phyloP scores from a whole-genome alignment of 805 yeast genomes.

The Yamadazyma nakazawae region DNA sequence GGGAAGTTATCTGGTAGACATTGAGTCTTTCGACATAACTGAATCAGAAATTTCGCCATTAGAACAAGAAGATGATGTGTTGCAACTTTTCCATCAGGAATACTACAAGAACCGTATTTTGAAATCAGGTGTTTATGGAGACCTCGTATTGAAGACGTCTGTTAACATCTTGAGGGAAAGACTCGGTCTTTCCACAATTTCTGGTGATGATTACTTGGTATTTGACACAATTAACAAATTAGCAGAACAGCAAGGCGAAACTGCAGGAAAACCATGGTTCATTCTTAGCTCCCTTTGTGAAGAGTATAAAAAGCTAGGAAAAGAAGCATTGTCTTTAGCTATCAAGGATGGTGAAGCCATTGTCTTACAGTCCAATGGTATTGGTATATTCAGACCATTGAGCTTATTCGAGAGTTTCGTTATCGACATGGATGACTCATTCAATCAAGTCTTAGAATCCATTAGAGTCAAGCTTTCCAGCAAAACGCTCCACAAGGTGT shows the following conservation, averaged over 20 bases:
- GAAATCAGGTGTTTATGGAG: constrained; percentile 48
- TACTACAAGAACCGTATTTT: constrained; percentile 46
- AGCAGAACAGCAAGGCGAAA: background rate
- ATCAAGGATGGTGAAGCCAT: constrained; percentile 13
- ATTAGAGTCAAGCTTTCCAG: constrained; percentile 26
- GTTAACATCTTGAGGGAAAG: constrained; percentile 49
- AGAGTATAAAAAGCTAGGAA: constrained; percentile 59
- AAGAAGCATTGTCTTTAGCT: constrained; percentile 57
- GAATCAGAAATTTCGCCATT: background rate
- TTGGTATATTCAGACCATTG: constrained; percentile 29
- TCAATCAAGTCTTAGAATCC: constrained; percentile 17
- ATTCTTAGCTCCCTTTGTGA: constrained; percentile 69
- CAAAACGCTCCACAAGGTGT: constrained; percentile 26
- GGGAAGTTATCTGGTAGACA: constrained; percentile 21
- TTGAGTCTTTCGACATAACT: constrained; percentile 4
- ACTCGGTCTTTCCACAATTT: constrained; percentile 6
- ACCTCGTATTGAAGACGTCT: constrained; percentile 49
- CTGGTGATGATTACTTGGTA: constrained; percentile 16
- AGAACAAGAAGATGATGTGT: constrained; percentile 17
- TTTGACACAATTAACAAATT: constrained; percentile 24
- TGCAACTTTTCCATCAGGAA: constrained; percentile 28
- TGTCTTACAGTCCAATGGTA: constrained; percentile 31
- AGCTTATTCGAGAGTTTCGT: constrained; percentile 29
- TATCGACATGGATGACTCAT: constrained; percentile 16
- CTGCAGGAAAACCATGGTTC: constrained; percentile 47